These are phyloP conservation scores for Aureobasidium namibiae DNA, from an alignment of 2,329 filamentous ascomycete genomes.

Conservation along the genomic window DNA sequence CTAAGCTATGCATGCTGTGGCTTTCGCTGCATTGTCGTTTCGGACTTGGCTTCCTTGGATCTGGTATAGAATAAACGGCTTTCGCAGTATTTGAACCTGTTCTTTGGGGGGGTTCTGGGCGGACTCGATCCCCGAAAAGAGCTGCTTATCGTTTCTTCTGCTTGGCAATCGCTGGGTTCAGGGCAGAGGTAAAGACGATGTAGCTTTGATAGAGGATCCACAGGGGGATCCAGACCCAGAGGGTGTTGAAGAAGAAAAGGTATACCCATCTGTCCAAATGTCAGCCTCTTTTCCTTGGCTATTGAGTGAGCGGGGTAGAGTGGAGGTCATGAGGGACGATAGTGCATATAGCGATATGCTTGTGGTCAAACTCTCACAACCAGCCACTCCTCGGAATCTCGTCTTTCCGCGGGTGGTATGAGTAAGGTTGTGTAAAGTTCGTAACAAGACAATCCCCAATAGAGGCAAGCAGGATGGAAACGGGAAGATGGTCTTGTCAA, in stretches of 20 bases:
- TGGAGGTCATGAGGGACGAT: not conserved
- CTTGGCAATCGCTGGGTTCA: not conserved
- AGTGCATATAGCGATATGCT: not conserved
- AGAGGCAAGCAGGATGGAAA: too few species aligned
- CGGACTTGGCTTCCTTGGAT: too few species aligned
- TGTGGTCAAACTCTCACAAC: not conserved
- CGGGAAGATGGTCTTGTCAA: too few species aligned
- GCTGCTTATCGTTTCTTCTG: not conserved
- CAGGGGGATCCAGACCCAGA: conserved; percentile 53
- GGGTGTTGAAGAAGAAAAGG: conserved; percentile 54
- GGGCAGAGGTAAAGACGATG: not conserved
- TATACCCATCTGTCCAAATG: conserved; percentile 46
- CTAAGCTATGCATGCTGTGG: too few species aligned
- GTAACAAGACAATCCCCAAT: not conserved
- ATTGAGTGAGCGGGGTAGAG: not conserved
- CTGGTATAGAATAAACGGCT: too few species aligned
- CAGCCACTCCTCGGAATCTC: not conserved
- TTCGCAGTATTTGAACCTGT: too few species aligned
- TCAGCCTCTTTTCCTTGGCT: not conserved
- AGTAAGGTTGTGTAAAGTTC: not conserved
- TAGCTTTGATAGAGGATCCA: conserved; percentile 50
- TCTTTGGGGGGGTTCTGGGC: too few species aligned
- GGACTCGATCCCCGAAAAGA: too few species aligned
- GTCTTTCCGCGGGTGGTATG: not conserved
- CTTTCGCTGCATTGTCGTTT: too few species aligned